Percentiles rank a stretch among this genome's conserved stretches.
These are phyloP conservation scores for Penicillium lagena DNA, from an alignment of 495 filamentous ascomycete species.

Conservation along the genomic window DNA sequence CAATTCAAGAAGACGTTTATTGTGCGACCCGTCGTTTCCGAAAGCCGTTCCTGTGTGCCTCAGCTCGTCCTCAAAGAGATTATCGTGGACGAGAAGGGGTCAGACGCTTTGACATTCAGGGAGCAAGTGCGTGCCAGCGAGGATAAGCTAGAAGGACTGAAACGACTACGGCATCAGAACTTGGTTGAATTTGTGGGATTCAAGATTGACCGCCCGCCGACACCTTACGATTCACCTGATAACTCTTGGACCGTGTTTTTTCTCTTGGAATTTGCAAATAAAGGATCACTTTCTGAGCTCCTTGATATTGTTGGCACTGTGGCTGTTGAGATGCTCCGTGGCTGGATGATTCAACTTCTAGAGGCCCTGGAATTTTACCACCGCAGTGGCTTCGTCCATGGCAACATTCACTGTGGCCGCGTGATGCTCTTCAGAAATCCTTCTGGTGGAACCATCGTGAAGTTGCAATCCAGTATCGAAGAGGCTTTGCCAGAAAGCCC, in stretches of 20 bases:
- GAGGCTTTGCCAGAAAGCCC: conserved; percentile 28
- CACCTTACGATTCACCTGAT: conserved; percentile 17
- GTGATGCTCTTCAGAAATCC: conserved; percentile 54
- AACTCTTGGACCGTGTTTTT: conserved; percentile 70
- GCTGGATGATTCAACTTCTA: conserved; percentile 86
- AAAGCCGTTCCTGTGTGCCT: conserved; percentile 41
- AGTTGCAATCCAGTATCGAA: conserved; percentile 37
- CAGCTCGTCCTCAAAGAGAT: conserved; percentile 63
- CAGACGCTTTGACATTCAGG: conserved; percentile 43
- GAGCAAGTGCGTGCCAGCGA: conserved; percentile 54
- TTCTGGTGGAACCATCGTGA: conserved; percentile 37
- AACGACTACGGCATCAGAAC: conserved; percentile 69
- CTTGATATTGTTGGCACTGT: conserved; percentile 72
- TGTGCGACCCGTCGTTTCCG: conserved; percentile 56
- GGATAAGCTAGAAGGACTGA: conserved; percentile 69
- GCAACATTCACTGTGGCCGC: conserved; percentile 68
- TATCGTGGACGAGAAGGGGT: conserved; percentile 25
- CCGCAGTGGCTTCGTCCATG: conserved; percentile 73
- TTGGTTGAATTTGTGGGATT: conserved; percentile 74
- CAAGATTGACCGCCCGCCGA: conserved; percentile 52
- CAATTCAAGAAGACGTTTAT: conserved; percentile 54
- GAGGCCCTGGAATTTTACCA: conserved; percentile 85
- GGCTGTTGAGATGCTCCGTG: conserved; percentile 62
- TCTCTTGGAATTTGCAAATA: conserved; percentile 71
- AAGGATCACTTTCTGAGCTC: conserved; percentile 75